Evolutionary conservation across 2,329 filamentous ascomycete genomes (phyloP), one percentile per base, ranked within the genome.

Genomic region (Aspergillus novoparasiticus): DNA sequence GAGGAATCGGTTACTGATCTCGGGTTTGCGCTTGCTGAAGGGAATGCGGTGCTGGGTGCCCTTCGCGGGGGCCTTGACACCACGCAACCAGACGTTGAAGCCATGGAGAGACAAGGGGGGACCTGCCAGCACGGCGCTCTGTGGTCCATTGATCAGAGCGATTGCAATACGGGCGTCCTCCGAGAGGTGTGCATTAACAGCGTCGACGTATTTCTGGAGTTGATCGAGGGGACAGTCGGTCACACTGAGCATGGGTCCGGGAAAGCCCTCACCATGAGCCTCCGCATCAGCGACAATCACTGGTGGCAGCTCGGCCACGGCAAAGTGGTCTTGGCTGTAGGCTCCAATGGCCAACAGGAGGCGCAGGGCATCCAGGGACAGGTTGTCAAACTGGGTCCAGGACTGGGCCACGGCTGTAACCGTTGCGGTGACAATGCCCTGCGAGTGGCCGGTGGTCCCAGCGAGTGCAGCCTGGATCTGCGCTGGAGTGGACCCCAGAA

Each of bases 271-370:
- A 58, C 95, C 94, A 77, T 95, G 90, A 75, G 97, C 94, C 69
- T 93, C 86, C 1, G 95, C 97, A 80, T 99, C 95, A 76, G 45
- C 45, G 11, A 48, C 45, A 28, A 48, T 48, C 6, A 26, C 46
- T 1, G 46, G 46, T 9, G 46, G 46, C 23, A 50, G 46, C 46
- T 50, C 23, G 14, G 46, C 46, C 10, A 50, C 46, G 0, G 46
- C 46, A 50, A 50, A 50, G 16, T 50, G 46, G 23, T 48, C 45
- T 26, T 48, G 45, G 23, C 45, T 97, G 74, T 95, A 90, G 65
- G 94, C 89, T 76, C 96, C 95, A 70, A 99, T 97, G 95, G 95
- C 99, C 85, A 99, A 99, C 32, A 99, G 90, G 73, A 97, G 92
- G 34, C 92, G 95, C 67, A 99, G 83, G 2, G 94, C 91, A 70